Evolutionary conservation across 2,329 filamentous ascomycete genomes (phyloP), one percentile per base, ranked within the genome.

Genomic region (Clonostachys solani): DNA sequence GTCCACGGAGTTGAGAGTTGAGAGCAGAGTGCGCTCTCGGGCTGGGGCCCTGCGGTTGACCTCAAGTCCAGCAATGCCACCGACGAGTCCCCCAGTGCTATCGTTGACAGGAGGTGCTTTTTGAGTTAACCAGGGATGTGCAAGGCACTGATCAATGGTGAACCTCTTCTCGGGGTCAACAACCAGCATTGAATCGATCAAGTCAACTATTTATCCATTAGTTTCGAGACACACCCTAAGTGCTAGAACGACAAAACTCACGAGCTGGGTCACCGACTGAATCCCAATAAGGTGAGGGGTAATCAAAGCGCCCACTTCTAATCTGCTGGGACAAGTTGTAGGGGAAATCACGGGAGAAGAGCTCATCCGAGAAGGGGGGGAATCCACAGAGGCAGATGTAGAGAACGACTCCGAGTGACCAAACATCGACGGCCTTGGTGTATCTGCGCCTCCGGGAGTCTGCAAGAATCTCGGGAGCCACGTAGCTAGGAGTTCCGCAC

Each of bases 331-430:
- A 87, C 41, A 97, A 75, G 0, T 80, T 89, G 62, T 89, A 96
- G 3, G 94, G 94, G 54, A 92, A 94, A 41, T 95, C 85, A 35
- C 69, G 69, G 1, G 83, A 84, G 67, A 85, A 89, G 1, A 97
- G 81, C 67, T 99, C 94, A 59, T 99, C 94, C 0, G 90, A 95
- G 68, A 99, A 99, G 0, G 94, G 94, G 5, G 92, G 94, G 60
- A 97, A 97, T 35, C 94, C 94, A 62, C 94, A 97, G 6, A 97
- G 79, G 62, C 91, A 96, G 57, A 97, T 97, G 68, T 97, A 99
- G 19, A 99, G 77, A 5, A 99, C 92, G 4, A 99, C 94, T n/a
- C 94, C 94, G 1, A 97, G 77, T 2, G 92, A 96, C 94, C 94
- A 97, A 40, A 97, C 78, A 63, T 99, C 94, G 10, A 99, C 94